phyloP scores from a whole-genome alignment of 116 monocot species.

The Dioscorea cayenensis region DNA sequence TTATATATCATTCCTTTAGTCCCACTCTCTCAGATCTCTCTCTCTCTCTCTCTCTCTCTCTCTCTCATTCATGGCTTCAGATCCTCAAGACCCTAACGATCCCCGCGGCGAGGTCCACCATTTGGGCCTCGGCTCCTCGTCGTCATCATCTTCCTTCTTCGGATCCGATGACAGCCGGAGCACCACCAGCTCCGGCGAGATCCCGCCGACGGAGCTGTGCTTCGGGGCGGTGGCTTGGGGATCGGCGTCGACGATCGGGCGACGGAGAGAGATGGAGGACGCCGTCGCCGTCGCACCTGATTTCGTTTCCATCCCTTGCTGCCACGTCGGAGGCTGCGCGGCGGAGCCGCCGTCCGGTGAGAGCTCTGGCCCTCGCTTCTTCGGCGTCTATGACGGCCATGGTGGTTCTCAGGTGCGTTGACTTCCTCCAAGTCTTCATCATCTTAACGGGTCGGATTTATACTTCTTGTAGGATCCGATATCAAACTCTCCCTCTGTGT shows the following conservation, averaged over 20 bases:
- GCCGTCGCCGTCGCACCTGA: constrained; percentile 30
- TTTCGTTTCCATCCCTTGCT: constrained; percentile 25
- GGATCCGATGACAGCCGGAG: background rate
- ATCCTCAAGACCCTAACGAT: background rate
- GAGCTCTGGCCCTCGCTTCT: constrained; percentile 26
- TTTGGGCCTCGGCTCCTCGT: background rate
- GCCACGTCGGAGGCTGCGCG: constrained; percentile 30
- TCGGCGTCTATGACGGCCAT: constrained; percentile 47
- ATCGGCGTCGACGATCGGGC: constrained; percentile 26
- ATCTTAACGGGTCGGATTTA: background rate
- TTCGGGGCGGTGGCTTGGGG: constrained; percentile 32
- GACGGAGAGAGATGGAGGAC: constrained; percentile 44
- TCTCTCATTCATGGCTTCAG: background rate
- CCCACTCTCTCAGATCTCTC: background rate
- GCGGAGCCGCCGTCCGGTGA: background rate
- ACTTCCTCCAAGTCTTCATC: background rate
- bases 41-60: background rate
- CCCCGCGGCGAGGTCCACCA: background rate
- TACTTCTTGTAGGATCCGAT: background rate
- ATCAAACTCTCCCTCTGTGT: too few species aligned
- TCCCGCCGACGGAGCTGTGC: background rate
- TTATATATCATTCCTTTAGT: background rate
- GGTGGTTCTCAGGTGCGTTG: constrained; percentile 35
- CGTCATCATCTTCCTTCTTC: background rate
- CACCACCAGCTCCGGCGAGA: background rate